Base-by-base conservation (phyloP, 768 basidiomycete genomes). In the Mycena pura region DNA sequence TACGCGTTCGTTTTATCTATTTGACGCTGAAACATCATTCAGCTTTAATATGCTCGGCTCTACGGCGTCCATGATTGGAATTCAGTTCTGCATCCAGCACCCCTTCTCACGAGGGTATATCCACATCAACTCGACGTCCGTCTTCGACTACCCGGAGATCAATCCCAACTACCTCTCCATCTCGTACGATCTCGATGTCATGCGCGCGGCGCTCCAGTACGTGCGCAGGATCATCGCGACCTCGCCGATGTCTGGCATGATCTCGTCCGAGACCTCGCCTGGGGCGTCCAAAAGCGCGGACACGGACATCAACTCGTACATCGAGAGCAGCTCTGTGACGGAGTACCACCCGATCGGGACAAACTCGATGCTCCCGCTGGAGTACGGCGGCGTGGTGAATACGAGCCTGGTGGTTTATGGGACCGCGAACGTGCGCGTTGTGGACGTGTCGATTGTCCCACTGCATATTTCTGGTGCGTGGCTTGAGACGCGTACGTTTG, bases 331-430 rank as follows among this genome's bases (percentile, higher is more conserved):
- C 32, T 44, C 57, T 8, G 56, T 40, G 34, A 66, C 60, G 36
- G 57, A 61, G 45, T 58, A 60, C 32, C 61, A 57, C 50, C 57
- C 65, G 15, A 43, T 25, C 4, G 54, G 62, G 28, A 60, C 65
- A 31, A 55, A 44, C 34, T 59, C 61, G 61, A 66, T 66, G 65
- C 34, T 66, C 38, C 62, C 55, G 46, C 49, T 50, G 1, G 39
- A 7, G 32, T 19, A 13, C 15, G 54, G 63, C 34, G 71, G 83
- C 46, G 81, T 82, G 29, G 80, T 83, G 58, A 77, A 80, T 54
- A 74, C 76, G 41, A 71, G 71, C 22, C 60, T 80, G 21, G 66
- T 72, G 19, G 82, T 84, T 1, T 78, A 83, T 67, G 82, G 81
- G 32, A 74, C 79, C n/a, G 51, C 66, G 57, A 81, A 81, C 64